Conservation (phyloP, 768 basidiomycete species). For the Leucosporidium yakuticum region DNA sequence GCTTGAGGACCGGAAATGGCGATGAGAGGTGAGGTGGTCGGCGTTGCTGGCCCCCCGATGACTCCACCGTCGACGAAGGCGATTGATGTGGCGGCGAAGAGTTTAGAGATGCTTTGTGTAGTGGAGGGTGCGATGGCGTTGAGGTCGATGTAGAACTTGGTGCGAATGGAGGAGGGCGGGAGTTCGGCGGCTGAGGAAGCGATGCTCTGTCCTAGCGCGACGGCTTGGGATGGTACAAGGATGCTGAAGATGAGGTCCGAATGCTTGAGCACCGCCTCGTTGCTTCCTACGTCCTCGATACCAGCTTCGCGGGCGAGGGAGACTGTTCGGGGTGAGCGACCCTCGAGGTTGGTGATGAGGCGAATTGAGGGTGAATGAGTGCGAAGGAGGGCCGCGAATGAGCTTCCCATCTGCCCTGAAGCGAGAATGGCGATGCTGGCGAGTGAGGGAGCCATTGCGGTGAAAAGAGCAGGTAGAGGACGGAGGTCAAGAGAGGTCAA, state of each 20-base stretch:
- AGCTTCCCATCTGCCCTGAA: slow-evolving; percentile 4
- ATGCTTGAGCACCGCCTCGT: not conserved
- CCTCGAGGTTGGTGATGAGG: not conserved
- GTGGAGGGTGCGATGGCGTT: slow-evolving; percentile 4
- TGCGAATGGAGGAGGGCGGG: not conserved
- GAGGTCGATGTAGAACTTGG: slow-evolving; percentile 4
- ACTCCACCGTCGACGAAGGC: slow-evolving; percentile 1
- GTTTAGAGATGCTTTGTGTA: not conserved
- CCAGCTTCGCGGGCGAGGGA: not conserved
- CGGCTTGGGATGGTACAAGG: not conserved
- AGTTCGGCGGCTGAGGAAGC: not conserved
- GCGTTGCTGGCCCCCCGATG: slow-evolving; percentile 7
- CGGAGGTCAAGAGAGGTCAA: no score
- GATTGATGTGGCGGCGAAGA: not conserved
- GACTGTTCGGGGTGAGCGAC: not conserved
- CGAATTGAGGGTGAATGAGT: not conserved
- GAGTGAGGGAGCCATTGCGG: not conserved
- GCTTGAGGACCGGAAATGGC: not conserved
- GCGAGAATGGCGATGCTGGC: not conserved
- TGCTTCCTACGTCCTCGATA: not conserved
- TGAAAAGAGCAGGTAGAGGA: no score
- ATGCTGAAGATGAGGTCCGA: slow-evolving; percentile 4
- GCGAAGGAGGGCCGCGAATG: not conserved
- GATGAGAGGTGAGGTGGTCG: not conserved
- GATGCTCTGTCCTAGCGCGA: not conserved